Evolutionary conservation across 2,329 filamentous ascomycete genomes (phyloP), one percentile per base, ranked within the genome.

Genomic region (Zelopaecilomyces penicillatus): DNA sequence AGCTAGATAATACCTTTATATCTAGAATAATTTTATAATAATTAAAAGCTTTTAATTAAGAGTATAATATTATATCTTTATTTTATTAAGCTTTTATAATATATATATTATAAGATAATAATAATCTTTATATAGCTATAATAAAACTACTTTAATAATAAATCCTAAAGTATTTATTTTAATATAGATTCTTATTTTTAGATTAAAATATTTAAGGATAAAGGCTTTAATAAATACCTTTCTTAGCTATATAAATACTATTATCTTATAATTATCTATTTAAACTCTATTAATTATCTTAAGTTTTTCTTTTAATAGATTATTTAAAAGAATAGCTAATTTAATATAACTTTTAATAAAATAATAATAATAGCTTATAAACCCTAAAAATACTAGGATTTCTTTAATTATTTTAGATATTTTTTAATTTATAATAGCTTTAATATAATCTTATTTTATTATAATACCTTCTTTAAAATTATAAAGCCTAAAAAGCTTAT

Each of bases 391-490:
- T 44, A 38, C 41, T 38, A 39, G 30, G 10, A 38, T 4, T 35
- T 36, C 32, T 39, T 43, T 42, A 12, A 39, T 43, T 9, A 29
- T 41, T 19, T 39, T 44, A 29, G 32, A 27, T 39, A 33, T 12
- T 37, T 39, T 19, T 39, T 48, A 46, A 5, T 5, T 38, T 38
- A 19, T 38, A 38, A 38, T 19, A 38, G 4, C 10, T 38, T 38
- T 38, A 38, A 19, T 38, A 38, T 38, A 19, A 38, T n/a, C 5
- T 38, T 38, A 26, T 29, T 37, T 32, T 43, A 43, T 45, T n/a
- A 31, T 36, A 42, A 50, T 46, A 36, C 40, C 27, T 30, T 47
- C 28, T 40, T 41, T 42, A 10, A 27, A 32, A 44, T 42, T 19
- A 43, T 50, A 44, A 39, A 43, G 3, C 28, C 11, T 43, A 38